A percentile compares a stretch with the other conserved stretches of the same genome.
These are phyloP conservation scores for Fusarium foetens DNA, from an alignment of 2,329 filamentous ascomycete species.

Conservation along the genomic window DNA sequence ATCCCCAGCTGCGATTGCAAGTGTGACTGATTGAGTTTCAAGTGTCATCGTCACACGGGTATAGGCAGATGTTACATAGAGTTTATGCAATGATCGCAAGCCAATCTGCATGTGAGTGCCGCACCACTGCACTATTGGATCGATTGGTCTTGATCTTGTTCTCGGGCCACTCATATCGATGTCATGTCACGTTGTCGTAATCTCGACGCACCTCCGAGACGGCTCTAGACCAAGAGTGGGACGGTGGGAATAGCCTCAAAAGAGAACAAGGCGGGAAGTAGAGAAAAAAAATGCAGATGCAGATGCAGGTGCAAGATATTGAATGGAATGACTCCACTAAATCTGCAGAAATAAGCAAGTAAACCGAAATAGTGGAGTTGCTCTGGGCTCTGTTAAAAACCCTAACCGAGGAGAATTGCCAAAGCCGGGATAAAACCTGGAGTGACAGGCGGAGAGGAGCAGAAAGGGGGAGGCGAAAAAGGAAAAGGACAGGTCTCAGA, in stretches of 20 bases:
- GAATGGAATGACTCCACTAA: conserved; percentile 5
- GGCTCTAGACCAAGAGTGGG: conserved; percentile 9
- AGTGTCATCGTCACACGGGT: neutral
- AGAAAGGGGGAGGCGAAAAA: conserved; percentile 29
- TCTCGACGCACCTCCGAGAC: conserved; percentile 8
- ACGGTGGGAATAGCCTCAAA: conserved; percentile 31
- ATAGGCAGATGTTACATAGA: conserved; percentile 13
- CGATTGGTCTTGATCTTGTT: neutral
- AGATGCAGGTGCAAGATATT: neutral
- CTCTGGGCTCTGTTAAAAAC: neutral
- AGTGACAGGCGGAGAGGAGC: neutral
- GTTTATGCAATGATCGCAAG: conserved; percentile 12
- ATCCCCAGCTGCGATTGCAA: neutral
- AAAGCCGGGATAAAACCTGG: conserved; percentile 25
- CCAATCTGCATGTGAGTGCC: neutral
- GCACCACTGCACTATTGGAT: neutral
- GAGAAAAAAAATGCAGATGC: neutral
- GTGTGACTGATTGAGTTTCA: neutral
- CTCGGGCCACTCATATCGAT: neutral
- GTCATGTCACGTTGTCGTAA: conserved; percentile 22
- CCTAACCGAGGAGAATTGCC: conserved; percentile 26
- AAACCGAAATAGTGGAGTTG: conserved; percentile 32
- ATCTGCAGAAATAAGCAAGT: conserved; percentile 19
- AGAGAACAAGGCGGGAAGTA: conserved; percentile 4
- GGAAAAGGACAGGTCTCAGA: neutral